Evolutionary conservation across 208 protist genomes (phyloP).

Genomic region (Kentomonas sorsogonicus): DNA sequence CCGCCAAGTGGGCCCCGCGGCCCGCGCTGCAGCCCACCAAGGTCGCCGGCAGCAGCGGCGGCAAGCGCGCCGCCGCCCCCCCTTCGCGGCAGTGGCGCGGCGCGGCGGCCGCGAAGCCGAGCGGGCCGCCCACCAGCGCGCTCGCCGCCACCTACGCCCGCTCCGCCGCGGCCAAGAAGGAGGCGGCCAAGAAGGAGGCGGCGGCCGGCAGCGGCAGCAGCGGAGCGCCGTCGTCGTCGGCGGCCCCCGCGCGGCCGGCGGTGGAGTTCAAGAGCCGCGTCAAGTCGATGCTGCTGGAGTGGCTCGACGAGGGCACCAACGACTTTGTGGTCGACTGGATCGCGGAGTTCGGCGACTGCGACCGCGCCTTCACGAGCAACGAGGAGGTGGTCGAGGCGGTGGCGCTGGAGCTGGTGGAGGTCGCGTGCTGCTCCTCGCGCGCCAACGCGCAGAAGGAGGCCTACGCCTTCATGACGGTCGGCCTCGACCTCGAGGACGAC

Average conservation of each 20-base stretch:
- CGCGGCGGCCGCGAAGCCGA: constrained; percentile 4
- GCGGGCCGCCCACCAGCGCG: not conserved
- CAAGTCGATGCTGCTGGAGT: constrained; percentile 61
- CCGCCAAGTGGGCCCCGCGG: constrained; percentile 36
- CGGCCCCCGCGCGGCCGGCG: constrained; percentile 16
- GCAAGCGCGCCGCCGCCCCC: constrained; percentile 3
- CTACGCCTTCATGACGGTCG: constrained; percentile 74
- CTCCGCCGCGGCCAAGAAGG: constrained; percentile 7
- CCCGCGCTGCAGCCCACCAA: constrained; percentile 10
- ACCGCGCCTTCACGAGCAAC: constrained; percentile 39
- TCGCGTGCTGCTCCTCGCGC: constrained; percentile 79
- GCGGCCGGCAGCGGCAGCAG: constrained; percentile 8
- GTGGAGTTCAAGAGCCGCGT: constrained; percentile 73
- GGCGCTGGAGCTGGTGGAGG: constrained; percentile 63
- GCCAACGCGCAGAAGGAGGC: constrained; percentile 79
- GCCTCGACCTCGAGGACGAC: constrained; percentile 66
- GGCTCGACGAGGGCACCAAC: constrained; percentile 69
- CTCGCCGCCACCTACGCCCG: not conserved
- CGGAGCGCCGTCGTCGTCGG: not conserved
- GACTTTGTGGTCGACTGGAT: constrained; percentile 80
- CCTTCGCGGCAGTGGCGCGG: constrained; percentile 12
- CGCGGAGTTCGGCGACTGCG: constrained; percentile 63
- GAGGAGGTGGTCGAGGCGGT: constrained; percentile 59
- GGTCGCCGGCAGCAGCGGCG: not conserved
- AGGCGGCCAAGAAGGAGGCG: constrained; percentile 15